phyloP scores from a whole-genome alignment of 805 yeast genomes.

The Yarrowia deformans region DNA sequence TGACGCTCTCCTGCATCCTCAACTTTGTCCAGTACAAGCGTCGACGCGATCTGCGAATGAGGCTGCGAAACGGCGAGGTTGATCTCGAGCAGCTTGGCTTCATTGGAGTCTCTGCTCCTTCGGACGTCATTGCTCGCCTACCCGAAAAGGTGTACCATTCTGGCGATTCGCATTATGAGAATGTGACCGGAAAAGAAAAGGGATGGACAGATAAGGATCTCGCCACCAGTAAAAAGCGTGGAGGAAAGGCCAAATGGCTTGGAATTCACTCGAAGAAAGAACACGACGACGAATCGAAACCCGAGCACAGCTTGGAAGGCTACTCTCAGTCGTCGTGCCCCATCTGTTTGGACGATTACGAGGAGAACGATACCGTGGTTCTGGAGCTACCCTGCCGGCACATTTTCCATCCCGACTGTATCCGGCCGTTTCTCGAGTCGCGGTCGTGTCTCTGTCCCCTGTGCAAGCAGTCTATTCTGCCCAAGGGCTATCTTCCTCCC shows the following conservation, averaged over 20 bases:
- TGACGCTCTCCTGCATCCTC: constrained; percentile 26
- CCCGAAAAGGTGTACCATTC: constrained; percentile 36
- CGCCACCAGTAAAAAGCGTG: neutral
- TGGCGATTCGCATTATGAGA: constrained; percentile 17
- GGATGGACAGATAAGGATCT: neutral
- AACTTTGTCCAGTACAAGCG: constrained; percentile 37
- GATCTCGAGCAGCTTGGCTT: constrained; percentile 40
- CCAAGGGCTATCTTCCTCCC: constrained; percentile 40
- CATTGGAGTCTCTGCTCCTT: constrained; percentile 38
- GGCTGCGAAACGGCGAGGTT: constrained; percentile 38
- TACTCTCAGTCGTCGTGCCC: constrained; percentile 60
- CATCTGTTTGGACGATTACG: constrained; percentile 75
- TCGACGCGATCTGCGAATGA: constrained; percentile 27
- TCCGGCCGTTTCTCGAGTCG: constrained; percentile 82
- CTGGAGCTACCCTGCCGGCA: constrained; percentile 84
- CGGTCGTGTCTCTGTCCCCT: constrained; percentile 83
- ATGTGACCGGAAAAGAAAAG: neutral
- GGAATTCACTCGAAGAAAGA: neutral
- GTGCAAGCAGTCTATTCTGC: constrained; percentile 54
- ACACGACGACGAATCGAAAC: neutral
- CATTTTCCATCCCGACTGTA: constrained; percentile 79
- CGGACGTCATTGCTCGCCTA: constrained; percentile 26
- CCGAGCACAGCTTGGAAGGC: constrained; percentile 12
- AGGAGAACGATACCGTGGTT: constrained; percentile 64
- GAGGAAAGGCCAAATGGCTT: neutral